Evolutionary conservation across 1,139 yeast species (phyloP).

Genomic region (Maudiozyma humilis): DNA sequence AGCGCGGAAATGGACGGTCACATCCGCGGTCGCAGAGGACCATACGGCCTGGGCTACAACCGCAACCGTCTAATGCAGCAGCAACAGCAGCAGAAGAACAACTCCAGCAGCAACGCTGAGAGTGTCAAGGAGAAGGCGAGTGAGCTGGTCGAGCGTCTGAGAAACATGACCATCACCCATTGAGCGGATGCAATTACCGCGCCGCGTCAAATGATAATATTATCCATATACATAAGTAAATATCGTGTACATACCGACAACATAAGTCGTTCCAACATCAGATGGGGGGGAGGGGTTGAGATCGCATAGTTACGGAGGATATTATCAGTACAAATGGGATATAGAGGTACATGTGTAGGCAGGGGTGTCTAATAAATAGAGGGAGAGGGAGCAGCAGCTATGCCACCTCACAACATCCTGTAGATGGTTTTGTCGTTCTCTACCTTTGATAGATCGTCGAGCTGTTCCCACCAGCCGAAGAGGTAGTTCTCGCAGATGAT

Average conservation of each 20-base stretch:
- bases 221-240: not conserved
- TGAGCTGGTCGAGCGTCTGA: constrained; percentile 10
- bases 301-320: not conserved
- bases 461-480: constrained; percentile 87
- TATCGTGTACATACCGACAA: not conserved
- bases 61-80: not conserved
- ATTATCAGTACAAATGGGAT: not conserved
- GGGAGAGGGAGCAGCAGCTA: not conserved
- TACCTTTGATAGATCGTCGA: constrained; percentile 39
- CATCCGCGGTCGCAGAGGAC: not conserved
- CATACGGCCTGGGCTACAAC: not conserved
- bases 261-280: not conserved
- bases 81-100: not conserved
- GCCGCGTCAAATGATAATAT: not conserved
- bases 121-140: constrained; percentile 9
- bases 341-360: not conserved
- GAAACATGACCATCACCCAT: constrained; percentile 9
- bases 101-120: not conserved
- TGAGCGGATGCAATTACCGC: no score
- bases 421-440: constrained; percentile 29
- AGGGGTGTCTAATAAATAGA: not conserved
- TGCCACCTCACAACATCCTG: constrained; percentile 25
- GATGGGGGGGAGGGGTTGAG: not conserved
- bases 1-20: not conserved
- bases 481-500: constrained; percentile 84